phyloP scores from a whole-genome alignment of 2,329 filamentous ascomycete species.

The Penicillium concentricum region DNA sequence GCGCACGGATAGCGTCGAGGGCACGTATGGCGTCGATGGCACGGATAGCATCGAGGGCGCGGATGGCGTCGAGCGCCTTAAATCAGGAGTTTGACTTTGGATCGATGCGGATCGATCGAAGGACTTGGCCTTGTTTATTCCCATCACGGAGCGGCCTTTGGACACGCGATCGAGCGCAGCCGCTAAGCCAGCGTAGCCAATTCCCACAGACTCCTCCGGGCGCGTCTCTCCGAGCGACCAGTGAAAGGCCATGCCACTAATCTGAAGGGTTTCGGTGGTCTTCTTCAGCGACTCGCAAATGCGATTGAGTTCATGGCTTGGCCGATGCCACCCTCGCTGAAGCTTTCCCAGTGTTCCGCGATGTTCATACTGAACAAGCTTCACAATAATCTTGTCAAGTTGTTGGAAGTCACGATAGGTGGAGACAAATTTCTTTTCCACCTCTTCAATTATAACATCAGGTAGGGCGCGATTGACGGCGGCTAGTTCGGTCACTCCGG shows the following conservation, averaged over 20 bases:
- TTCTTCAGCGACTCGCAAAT: conserved; percentile 53
- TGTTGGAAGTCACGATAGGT: conserved; percentile 62
- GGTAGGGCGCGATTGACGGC: conserved; percentile 56
- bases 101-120: conserved; percentile 12
- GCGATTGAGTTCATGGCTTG: conserved; percentile 19
- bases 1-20: conserved; percentile 25
- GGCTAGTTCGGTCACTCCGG: conserved; percentile 58
- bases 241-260: conserved; percentile 66
- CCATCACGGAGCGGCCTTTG: conserved; percentile 32
- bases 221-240: conserved; percentile 62
- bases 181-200: conserved; percentile 66
- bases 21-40: conserved; percentile 19
- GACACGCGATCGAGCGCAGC: conserved; percentile 58
- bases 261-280: conserved; percentile 61
- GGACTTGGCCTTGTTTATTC: conserved; percentile 29
- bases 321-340: conserved; percentile 57
- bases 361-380: conserved; percentile 62
- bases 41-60: conserved; percentile 31
- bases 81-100: neutral
- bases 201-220: conserved; percentile 61
- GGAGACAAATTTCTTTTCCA: conserved; percentile 63
- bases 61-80: conserved; percentile 9
- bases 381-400: conserved; percentile 62
- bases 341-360: conserved; percentile 61
- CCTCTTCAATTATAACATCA: conserved; percentile 60